Evolutionary conservation across 345 rosid genomes (phyloP).

Genomic region (Jatropha curcas): DNA sequence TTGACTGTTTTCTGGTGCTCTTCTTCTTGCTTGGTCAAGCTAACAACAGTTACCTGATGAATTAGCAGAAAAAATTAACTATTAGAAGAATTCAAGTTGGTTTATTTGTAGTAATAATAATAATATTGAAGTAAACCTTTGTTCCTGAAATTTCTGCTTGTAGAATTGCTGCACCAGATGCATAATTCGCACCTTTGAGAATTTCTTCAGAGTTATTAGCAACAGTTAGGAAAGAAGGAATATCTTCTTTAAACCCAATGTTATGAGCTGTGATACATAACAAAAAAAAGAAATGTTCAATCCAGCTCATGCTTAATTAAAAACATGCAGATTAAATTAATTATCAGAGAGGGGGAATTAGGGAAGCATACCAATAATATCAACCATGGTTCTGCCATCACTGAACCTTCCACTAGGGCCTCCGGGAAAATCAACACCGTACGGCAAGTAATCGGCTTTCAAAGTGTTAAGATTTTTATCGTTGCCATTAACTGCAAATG

Average conservation of each 20-base stretch:
- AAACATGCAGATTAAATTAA: too few relatives aligned
- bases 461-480: constrained; percentile 5
- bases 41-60: neutral
- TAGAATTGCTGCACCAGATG: constrained; percentile 5
- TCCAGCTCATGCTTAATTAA: neutral
- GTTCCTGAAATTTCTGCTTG: neutral
- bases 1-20: neutral
- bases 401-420: constrained; percentile 13
- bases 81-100: neutral
- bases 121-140: neutral
- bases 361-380: neutral
- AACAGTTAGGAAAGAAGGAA: neutral
- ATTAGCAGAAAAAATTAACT: neutral
- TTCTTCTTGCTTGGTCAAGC: neutral
- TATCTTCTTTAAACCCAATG: neutral
- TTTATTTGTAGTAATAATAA: neutral
- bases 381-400: constrained; percentile 11
- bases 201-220: constrained; percentile 4
- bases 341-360: neutral
- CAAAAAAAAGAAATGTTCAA: neutral
- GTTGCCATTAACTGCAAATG: constrained; percentile 12
- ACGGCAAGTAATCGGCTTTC: constrained; percentile 1
- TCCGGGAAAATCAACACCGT: constrained; percentile 3
- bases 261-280: neutral
- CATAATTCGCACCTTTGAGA: constrained; percentile 6